Evolutionary conservation across 2,329 filamentous ascomycete species (phyloP).

Genomic region (Diaporthe eres): DNA sequence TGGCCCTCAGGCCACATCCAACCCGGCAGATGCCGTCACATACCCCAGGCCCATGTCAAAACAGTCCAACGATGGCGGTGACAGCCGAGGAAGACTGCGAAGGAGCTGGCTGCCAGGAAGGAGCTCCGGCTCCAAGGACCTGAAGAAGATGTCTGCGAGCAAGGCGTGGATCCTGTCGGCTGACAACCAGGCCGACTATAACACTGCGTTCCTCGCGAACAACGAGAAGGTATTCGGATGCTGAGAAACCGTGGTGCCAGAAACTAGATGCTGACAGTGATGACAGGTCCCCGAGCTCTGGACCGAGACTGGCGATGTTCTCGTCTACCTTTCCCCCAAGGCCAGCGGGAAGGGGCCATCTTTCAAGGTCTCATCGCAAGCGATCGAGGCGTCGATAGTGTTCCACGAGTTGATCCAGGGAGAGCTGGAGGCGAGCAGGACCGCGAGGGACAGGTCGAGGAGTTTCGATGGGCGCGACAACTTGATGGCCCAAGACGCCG

Average conservation of each 20-base stretch:
- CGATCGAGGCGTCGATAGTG: slow-evolving; percentile 67
- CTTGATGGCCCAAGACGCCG: slow-evolving; percentile 65
- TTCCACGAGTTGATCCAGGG: slow-evolving; percentile 67
- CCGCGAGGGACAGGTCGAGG: slow-evolving; percentile 53
- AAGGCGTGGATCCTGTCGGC: slow-evolving; percentile 70
- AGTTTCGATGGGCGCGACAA: slow-evolving; percentile 65
- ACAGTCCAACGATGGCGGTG: slow-evolving; percentile 50
- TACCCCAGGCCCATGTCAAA: slow-evolving; percentile 52
- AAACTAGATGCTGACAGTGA: slow-evolving; percentile 33
- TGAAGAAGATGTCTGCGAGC: slow-evolving; percentile 42
- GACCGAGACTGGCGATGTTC: slow-evolving; percentile 71
- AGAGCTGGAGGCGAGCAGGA: slow-evolving; percentile 55
- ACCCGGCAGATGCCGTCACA: slow-evolving; percentile 47
- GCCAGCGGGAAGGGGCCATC: slow-evolving; percentile 66
- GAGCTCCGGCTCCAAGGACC: slow-evolving; percentile 63
- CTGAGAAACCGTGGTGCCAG: background rate
- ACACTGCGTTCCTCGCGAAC: slow-evolving; percentile 63
- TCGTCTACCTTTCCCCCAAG: slow-evolving; percentile 70
- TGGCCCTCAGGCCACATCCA: slow-evolving; percentile 49
- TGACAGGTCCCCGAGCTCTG: slow-evolving; percentile 74
- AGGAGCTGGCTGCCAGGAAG: slow-evolving; percentile 69
- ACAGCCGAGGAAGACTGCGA: slow-evolving; percentile 60
- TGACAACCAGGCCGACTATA: slow-evolving; percentile 69
- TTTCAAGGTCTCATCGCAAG: slow-evolving; percentile 71
- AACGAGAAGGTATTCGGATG: slow-evolving; percentile 66